Percentiles rank a stretch among this genome's conserved stretches.
Conservation (phyloP, 306 rosid species). For the Cucurbita pepo region DNA sequence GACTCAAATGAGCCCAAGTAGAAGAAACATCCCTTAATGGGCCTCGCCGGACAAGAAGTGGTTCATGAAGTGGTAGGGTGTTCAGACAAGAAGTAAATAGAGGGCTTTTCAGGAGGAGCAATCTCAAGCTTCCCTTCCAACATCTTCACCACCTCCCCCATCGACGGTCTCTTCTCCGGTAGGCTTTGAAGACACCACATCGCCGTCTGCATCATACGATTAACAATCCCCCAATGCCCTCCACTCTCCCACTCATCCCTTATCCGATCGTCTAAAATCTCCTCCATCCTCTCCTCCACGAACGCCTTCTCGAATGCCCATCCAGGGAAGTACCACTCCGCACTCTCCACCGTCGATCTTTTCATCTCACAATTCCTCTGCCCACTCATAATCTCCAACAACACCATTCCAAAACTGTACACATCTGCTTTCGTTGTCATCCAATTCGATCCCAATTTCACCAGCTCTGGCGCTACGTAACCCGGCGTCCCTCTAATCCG, state of each 20-base stretch:
- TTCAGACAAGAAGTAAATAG: constrained; percentile 40
- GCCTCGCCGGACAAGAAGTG: too few relatives aligned
- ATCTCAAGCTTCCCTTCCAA: constrained; percentile 86
- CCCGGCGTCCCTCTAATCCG: constrained; percentile 77
- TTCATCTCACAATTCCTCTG: constrained; percentile 35
- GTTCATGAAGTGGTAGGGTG: too few relatives aligned
- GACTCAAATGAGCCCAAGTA: too few relatives aligned
- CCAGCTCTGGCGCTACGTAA: constrained; percentile 91
- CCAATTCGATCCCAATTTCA: constrained; percentile 44
- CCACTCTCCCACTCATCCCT: constrained; percentile 39
- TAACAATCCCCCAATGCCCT: constrained; percentile 43
- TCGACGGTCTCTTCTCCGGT: constrained; percentile 74
- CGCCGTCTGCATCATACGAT: constrained; percentile 79
- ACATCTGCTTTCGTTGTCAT: constrained; percentile 84
- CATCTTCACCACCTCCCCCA: constrained; percentile 98
- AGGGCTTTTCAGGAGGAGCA: constrained; percentile 54
- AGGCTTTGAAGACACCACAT: constrained; percentile 89
- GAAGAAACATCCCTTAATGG: too few relatives aligned
- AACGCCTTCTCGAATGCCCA: constrained; percentile 88
- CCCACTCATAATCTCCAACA: constrained; percentile 71
- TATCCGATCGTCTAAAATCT: constrained; percentile 52
- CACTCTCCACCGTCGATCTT: constrained; percentile 30
- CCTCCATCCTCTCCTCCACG: constrained; percentile 59
- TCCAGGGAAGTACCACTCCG: constrained; percentile 66
- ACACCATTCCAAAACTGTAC: constrained; percentile 78